Conservation (phyloP, 1,284 basidiomycete species). For the Rhodofomes roseus region DNA sequence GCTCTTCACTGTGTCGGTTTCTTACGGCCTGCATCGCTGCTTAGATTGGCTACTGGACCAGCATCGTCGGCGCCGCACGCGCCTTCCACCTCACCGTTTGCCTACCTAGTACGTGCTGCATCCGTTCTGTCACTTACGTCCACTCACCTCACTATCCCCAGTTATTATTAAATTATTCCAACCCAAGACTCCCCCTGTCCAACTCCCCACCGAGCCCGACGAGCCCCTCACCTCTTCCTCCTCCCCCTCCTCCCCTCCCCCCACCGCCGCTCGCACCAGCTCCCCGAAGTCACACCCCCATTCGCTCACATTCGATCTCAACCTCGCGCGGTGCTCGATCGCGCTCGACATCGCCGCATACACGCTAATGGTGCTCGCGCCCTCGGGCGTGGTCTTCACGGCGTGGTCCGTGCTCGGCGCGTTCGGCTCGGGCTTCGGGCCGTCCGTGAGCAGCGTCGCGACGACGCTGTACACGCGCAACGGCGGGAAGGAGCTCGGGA, state of each 20-base stretch:
- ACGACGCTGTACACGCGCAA: slow-evolving; percentile 54
- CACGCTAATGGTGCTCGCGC: slow-evolving; percentile 43
- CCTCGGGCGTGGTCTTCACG: slow-evolving; percentile 43
- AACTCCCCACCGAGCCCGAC: slow-evolving; percentile 27
- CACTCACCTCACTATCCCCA: slow-evolving; percentile 20
- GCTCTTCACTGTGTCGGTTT: not conserved
- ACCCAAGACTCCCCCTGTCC: slow-evolving; percentile 30
- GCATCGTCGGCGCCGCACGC: slow-evolving; percentile 53
- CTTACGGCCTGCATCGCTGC: too few species aligned
- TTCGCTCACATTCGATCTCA: slow-evolving; percentile 56
- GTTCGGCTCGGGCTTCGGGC: slow-evolving; percentile 56
- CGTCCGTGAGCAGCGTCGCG: slow-evolving; percentile 64
- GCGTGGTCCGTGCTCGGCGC: slow-evolving; percentile 42
- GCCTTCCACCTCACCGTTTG: slow-evolving; percentile 60
- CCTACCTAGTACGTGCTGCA: slow-evolving; percentile 54
- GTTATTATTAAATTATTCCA: slow-evolving; percentile 46
- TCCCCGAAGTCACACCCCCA: slow-evolving; percentile 14
- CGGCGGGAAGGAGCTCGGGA: slow-evolving; percentile 52
- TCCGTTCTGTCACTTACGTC: slow-evolving; percentile 1
- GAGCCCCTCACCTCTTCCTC: slow-evolving; percentile 28
- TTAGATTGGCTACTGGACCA: slow-evolving; percentile 78
- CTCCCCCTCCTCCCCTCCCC: slow-evolving; percentile 11
- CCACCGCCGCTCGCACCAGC: not conserved
- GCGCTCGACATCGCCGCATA: slow-evolving; percentile 56
- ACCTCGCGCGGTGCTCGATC: slow-evolving; percentile 55